These are phyloP conservation scores for Ustilago bromivora DNA, from an alignment of 1,284 basidiomycete species.

Conservation along the genomic window DNA sequence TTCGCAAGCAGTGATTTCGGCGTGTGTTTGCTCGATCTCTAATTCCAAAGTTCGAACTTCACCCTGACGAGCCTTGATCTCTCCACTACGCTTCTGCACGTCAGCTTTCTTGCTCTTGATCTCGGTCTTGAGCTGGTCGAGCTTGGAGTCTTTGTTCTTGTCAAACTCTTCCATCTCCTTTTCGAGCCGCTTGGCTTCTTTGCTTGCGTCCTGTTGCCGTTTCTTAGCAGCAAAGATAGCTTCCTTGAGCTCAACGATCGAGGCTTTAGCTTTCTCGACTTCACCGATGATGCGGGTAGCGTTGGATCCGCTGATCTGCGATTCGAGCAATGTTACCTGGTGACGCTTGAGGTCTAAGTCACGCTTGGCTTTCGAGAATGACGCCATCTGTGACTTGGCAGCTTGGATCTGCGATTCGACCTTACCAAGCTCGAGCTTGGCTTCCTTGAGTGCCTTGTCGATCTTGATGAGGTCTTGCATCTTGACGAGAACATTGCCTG, in stretches of 20 bases:
- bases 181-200: conserved; percentile 86
- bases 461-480: conserved; percentile 83
- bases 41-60: conserved; percentile 87
- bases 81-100: conserved; percentile 82
- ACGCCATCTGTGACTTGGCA: conserved; percentile 74
- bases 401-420: conserved; percentile 76
- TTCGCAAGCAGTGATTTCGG: conserved; percentile 79
- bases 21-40: conserved; percentile 87
- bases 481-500: conserved; percentile 79
- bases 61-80: conserved; percentile 87
- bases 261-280: conserved; percentile 79
- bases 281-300: conserved; percentile 84
- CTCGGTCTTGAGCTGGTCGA: conserved; percentile 85
- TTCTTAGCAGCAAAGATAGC: conserved; percentile 78
- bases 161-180: conserved; percentile 99
- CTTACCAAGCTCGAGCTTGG: conserved; percentile 73
- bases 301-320: conserved; percentile 88
- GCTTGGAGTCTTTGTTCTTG: conserved; percentile 97
- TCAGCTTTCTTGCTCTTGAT: conserved; percentile 84
- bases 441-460: conserved; percentile 75
- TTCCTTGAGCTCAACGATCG: conserved; percentile 77
- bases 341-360: conserved; percentile 91
- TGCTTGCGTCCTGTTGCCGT: conserved; percentile 81
- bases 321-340: conserved; percentile 83
- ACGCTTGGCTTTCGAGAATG: conserved; percentile 78